Base-by-base conservation (phyloP, 306 rosid genomes). In the Acacia acuminata region DNA sequence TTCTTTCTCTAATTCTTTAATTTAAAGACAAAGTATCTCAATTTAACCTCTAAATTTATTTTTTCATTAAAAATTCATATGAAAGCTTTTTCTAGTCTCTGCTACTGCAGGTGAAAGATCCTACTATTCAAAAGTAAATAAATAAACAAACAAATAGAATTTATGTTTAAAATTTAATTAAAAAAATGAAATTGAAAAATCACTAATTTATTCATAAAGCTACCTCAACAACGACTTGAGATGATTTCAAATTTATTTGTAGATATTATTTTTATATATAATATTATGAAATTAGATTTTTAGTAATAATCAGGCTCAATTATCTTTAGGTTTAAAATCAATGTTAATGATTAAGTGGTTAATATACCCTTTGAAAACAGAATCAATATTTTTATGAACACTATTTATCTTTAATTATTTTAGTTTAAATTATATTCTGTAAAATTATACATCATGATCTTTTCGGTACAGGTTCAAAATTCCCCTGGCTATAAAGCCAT, bases 401-500 rank as follows among this genome's bases (percentile, higher is more conserved):
- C 17, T 51, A 51, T 51, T 15, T 51, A 2, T 51, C 56, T 50
- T 4, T 51, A 51, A 5, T 51, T 51, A 51, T 7, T 51, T 51
- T 51, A 14, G 17, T 50, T 15, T 4, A 6, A 17, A 19, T 15
- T 30, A 24, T 34, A 5, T 30, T 8, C 7, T 65, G 43, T 9
- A 32, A 17, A 43, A 20, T 68, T 20, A 68, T 1, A 10, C 73
- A 40, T 50, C 77, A 73, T 17, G 73, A 66, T 66, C 70, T 56
- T 53, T 73, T 82, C 15, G 16, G 75, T 55, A 64, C 10, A 55
- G 77, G 36, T 64, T 55, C 38, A 67, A 82, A 72, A 64, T 64
- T 79, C 69, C 68, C 43, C 25, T n/a, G 32, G 65, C 30, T 56
- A 56, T 56, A 67, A 50, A 77, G 79, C 73, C 73, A 85, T 43